Evolutionary conservation across 768 basidiomycete species (phyloP), one percentile per base, ranked within the genome.

Genomic region (Naganishia randhawae): DNA sequence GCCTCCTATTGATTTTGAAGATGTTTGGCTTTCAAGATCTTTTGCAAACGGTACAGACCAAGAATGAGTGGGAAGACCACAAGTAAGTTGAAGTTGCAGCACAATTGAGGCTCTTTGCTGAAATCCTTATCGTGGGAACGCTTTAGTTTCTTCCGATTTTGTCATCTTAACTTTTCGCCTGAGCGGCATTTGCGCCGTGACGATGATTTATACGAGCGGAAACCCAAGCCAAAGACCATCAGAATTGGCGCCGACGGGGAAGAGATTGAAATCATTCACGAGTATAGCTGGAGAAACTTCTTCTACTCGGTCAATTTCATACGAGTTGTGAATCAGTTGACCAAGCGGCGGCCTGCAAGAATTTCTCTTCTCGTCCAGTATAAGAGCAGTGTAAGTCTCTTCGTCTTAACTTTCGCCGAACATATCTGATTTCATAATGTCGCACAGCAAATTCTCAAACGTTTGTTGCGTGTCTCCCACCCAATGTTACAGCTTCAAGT

Each of bases 11-110:
- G 33, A 91, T 98, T 57, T 82, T 99, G 73, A 97, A 97, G 83
- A 96, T 97, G 89, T 97, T 98, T 78, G 92, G 94, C n/a, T 79
- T 97, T 71, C 91, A 93, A 77, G 96, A 99, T 76, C 89, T 96
- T 3, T 84, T 89, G 0, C 84, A 84, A 19, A 86, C 88, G 5
- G 89, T 99, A 7, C 83, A 90, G n/a, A 87, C 91, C 10, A 92
- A 88, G 78, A 89, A 91, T 31, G 94, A 98, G 75, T 87, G 74
- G 50, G 74, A 76, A 16, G 80, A 81, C 14, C 70, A 62, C 64
- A 80, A 79, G 81, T 82, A 57, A 70, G 81, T 67, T 27, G 19
- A 8, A 1, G 31, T 13, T 31, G 3, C 8, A 2, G 27, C 27
- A 8, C 27, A 19, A 48, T 22, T 16, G 17, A 65, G 27, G n/a